These are phyloP conservation scores for Beauveria varroae DNA, from an alignment of 2,329 filamentous ascomycete species.

Conservation along the genomic window DNA sequence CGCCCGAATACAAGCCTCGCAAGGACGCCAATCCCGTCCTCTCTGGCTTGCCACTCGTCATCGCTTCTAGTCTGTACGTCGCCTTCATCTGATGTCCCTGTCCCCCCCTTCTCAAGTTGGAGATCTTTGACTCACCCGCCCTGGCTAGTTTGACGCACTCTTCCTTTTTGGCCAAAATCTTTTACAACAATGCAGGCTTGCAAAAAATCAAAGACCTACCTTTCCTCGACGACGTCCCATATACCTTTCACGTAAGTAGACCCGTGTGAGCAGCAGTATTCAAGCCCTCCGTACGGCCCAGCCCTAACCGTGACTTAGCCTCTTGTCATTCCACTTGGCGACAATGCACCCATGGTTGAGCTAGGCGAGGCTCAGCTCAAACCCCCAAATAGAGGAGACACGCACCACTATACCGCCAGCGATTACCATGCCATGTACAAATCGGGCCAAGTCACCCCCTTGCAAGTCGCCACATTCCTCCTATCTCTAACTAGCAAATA, in stretches of 20 bases:
- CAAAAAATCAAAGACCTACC: conserved; percentile 38
- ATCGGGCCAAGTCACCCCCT: conserved; percentile 62
- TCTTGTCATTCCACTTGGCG: conserved; percentile 45
- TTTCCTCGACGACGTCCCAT: conserved; percentile 35
- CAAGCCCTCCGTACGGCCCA: background rate
- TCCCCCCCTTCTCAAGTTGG: background rate
- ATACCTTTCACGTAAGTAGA: conserved; percentile 39
- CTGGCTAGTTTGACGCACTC: conserved; percentile 50
- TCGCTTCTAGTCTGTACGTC: conserved; percentile 8
- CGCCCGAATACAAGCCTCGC: conserved; percentile 4
- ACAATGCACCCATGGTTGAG: conserved; percentile 29
- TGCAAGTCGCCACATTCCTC: conserved; percentile 62
- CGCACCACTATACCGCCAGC: conserved; percentile 59
- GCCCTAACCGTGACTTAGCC: conserved; percentile 32
- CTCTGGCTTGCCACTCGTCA: background rate
- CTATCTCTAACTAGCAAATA: conserved; percentile 63
- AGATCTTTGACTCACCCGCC: background rate
- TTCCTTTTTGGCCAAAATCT: conserved; percentile 51
- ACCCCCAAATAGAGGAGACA: conserved; percentile 32
- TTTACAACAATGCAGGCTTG: conserved; percentile 64
- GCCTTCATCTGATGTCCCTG: background rate
- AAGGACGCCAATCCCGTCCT: conserved; percentile 9
- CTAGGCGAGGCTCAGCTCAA: conserved; percentile 34
- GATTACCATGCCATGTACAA: conserved; percentile 75
- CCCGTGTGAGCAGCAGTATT: background rate